A percentile compares a stretch with the other conserved stretches of the same genome.
Evolutionary conservation across 805 yeast genomes (phyloP).

Genomic region (Alloascoidea hylecoeti): DNA sequence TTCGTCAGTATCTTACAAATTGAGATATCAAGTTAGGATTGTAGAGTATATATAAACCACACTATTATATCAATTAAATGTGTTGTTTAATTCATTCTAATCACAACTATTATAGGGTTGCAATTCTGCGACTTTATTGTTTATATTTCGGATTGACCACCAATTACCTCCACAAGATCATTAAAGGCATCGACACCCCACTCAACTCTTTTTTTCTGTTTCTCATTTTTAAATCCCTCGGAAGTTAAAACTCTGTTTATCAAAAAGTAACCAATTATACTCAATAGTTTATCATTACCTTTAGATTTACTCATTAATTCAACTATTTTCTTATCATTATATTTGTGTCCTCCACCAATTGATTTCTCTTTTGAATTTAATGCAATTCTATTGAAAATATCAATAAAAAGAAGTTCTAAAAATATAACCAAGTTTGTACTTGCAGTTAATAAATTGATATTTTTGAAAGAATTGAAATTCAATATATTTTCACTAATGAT

Average conservation of each 20-base stretch:
- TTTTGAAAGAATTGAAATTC: slow-evolving; percentile 59
- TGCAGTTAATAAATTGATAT: slow-evolving; percentile 59
- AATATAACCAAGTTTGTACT: slow-evolving; percentile 49
- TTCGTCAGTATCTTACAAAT: too few relatives aligned
- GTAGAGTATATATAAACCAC: too few relatives aligned
- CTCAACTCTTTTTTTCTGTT: slow-evolving; percentile 38
- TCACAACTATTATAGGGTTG: too few relatives aligned
- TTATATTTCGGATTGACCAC: too few relatives aligned
- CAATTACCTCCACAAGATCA: slow-evolving; percentile 39
- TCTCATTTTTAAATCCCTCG: slow-evolving; percentile 34
- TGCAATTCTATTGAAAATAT: slow-evolving; percentile 47
- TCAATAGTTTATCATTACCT: slow-evolving; percentile 40
- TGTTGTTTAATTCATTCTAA: too few relatives aligned
- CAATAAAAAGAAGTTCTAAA: slow-evolving; percentile 58
- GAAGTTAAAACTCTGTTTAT: slow-evolving; percentile 29
- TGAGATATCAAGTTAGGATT: too few relatives aligned
- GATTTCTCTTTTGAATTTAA: slow-evolving; percentile 19
- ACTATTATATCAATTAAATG: too few relatives aligned
- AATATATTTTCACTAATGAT: slow-evolving; percentile 62
- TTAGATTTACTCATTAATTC: slow-evolving; percentile 37
- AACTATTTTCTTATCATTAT: slow-evolving; percentile 34
- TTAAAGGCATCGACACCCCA: slow-evolving; percentile 53
- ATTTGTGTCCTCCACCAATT: slow-evolving; percentile 13
- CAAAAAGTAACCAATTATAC: slow-evolving; percentile 55
- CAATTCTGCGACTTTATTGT: too few relatives aligned